phyloP scores from a whole-genome alignment of 2,329 filamentous ascomycete species.

The Hortaea werneckii region DNA sequence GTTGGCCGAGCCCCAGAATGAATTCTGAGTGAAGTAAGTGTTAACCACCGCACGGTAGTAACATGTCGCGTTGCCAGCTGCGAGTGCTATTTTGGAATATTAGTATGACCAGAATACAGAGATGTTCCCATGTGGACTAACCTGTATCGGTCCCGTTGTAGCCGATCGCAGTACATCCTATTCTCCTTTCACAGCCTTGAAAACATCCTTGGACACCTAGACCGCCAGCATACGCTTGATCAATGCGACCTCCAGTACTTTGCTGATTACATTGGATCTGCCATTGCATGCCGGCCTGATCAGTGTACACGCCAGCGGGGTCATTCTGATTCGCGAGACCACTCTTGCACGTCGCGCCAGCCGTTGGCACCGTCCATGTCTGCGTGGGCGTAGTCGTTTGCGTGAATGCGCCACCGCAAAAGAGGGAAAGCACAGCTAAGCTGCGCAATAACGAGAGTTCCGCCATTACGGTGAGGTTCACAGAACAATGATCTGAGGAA shows the following conservation, averaged over 20 bases:
- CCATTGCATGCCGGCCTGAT: conserved; percentile 8
- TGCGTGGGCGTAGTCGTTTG: background rate
- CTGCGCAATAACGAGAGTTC: background rate
- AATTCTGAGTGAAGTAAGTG: no score
- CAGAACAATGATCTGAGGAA: background rate
- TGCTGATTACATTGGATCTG: conserved; percentile 8
- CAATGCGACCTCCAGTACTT: conserved; percentile 1
- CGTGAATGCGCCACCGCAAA: no score
- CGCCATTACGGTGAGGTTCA: background rate
- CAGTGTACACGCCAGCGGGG: conserved; percentile 7
- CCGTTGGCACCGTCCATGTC: background rate
- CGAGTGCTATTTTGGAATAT: no score
- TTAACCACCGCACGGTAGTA: no score
- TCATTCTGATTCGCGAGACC: background rate
- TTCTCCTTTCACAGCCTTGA: conserved; percentile 9
- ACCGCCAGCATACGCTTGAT: conserved; percentile 1
- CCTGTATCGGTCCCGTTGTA: background rate
- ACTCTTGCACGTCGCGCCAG: background rate
- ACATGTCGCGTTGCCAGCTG: no score
- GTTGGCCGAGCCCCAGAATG: no score
- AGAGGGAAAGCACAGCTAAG: background rate
- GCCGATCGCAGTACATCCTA: conserved; percentile 6
- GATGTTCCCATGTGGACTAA: no score
- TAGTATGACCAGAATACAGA: no score
- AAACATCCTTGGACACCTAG: conserved; percentile 11